Conservation (phyloP, 169 alveolate genomes). For the Eimeria maxima region DNA sequence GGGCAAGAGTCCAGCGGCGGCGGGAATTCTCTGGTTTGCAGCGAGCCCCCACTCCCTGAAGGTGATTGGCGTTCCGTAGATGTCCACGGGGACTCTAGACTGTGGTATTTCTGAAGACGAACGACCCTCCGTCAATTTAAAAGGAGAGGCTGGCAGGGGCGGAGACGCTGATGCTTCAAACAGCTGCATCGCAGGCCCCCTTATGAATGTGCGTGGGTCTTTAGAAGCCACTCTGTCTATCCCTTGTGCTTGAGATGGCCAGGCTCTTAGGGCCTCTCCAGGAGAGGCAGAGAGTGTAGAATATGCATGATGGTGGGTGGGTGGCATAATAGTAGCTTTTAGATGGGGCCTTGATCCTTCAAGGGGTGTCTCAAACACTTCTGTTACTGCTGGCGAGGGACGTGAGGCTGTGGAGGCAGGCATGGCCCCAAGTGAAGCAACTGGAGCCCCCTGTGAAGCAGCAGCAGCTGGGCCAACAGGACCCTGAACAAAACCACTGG, state of each 20-base stretch:
- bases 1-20: neutral
- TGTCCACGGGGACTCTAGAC: neutral
- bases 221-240: neutral
- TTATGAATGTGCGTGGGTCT: neutral
- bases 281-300: neutral
- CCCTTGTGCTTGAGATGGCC: neutral
- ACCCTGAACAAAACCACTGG: neutral
- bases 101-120: neutral
- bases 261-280: neutral
- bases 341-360: neutral
- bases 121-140: neutral
- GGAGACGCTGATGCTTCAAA: neutral
- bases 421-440: neutral
- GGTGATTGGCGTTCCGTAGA: neutral
- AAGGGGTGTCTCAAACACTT: neutral
- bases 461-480: neutral
- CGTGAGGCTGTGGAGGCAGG: neutral
- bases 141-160: neutral
- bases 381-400: neutral
- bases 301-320: neutral
- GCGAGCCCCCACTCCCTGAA: neutral
- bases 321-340: neutral
- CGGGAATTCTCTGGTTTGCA: neutral
- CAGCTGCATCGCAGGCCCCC: neutral
- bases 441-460: neutral